Conservation (phyloP, 2,329 filamentous ascomycete species). For the Malbranchea cinnamomea region DNA sequence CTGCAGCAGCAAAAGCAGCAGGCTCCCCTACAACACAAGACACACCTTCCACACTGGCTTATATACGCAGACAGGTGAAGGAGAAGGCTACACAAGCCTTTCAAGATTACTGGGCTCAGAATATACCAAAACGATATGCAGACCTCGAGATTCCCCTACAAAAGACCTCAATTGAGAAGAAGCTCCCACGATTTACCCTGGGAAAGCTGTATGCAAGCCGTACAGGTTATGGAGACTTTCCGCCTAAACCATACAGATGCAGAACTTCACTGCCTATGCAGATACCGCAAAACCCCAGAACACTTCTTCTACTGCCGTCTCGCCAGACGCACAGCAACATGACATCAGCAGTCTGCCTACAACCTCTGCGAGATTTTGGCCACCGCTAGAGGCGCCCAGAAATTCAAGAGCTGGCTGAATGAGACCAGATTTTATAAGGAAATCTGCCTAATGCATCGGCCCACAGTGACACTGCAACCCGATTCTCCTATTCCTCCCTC, state of each 20-base stretch:
- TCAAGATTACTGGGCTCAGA: neutral
- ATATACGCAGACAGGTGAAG: no score
- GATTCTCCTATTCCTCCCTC: no score
- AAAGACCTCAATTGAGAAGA: neutral
- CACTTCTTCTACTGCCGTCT: slow-evolving; percentile 3
- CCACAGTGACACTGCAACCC: no score
- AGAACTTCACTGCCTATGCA: neutral
- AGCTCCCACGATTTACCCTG: no score
- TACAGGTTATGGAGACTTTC: slow-evolving; percentile 1
- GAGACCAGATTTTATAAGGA: neutral
- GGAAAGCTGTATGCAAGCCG: no score
- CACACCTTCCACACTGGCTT: neutral
- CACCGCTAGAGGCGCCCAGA: neutral
- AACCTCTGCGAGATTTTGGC: neutral
- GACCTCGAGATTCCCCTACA: neutral
- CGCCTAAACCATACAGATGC: neutral
- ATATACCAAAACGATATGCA: neutral
- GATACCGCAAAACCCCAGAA: neutral
- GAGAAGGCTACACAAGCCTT: neutral
- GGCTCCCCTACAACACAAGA: neutral
- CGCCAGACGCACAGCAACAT: neutral
- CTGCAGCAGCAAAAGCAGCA: slow-evolving; percentile 1
- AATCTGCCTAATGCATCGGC: slow-evolving; percentile 5
- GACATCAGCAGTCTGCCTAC: neutral
- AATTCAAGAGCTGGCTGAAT: neutral